phyloP scores from a whole-genome alignment of 148 eudicot genomes.

The Pharnaceum exiguum region DNA sequence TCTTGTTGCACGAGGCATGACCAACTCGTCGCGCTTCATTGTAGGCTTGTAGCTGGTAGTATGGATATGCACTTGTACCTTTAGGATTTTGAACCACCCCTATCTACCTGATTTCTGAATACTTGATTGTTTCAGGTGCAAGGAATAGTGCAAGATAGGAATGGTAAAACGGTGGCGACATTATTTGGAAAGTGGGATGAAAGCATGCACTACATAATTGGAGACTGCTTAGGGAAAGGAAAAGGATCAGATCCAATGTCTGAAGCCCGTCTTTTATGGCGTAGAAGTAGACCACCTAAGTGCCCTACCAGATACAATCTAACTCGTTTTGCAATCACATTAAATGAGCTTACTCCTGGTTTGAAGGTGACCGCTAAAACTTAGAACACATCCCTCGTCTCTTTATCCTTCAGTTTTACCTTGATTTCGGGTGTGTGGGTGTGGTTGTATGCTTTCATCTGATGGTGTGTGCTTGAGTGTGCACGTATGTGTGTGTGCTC shows the following conservation, averaged over 20 bases:
- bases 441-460: too few species aligned
- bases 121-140: slow-evolving; percentile 60
- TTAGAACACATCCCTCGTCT: not conserved
- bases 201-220: slow-evolving; percentile 82
- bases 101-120: not conserved
- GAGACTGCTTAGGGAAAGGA: slow-evolving; percentile 72
- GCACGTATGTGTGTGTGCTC: too few species aligned
- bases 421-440: too few species aligned
- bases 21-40: too few species aligned
- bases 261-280: slow-evolving; percentile 81
- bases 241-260: slow-evolving; percentile 48
- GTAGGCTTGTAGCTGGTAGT: too few species aligned
- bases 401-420: not conserved
- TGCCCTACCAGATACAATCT: slow-evolving; percentile 86
- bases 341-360: slow-evolving; percentile 87
- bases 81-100: not conserved
- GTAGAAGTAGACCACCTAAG: slow-evolving; percentile 70
- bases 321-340: slow-evolving; percentile 88
- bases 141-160: slow-evolving; percentile 80
- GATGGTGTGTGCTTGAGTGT: too few species aligned
- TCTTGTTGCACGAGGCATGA: not conserved
- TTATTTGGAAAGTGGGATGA: slow-evolving; percentile 98
- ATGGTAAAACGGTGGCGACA: slow-evolving; percentile 81
- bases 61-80: not conserved
- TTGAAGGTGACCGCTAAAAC: slow-evolving; percentile 47